Evolutionary conservation across 2,329 filamentous ascomycete genomes (phyloP), one percentile per base, ranked within the genome.

Genomic region (Bisporella sp.): DNA sequence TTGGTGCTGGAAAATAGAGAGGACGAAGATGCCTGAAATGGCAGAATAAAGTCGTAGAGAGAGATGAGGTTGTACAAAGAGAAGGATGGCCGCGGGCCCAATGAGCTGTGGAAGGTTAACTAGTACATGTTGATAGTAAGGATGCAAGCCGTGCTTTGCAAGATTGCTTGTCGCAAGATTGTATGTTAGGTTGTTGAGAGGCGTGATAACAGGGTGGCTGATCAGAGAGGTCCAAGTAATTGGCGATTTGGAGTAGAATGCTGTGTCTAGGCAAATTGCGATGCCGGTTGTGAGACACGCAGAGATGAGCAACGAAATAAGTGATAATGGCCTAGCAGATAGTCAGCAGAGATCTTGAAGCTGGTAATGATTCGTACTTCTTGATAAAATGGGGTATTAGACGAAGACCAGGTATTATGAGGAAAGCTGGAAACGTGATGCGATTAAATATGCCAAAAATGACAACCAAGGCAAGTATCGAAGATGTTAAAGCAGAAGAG

Each of bases 371-470:
- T 30, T 71, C 80, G 64, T 70, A 93, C 87, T 85, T 92, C 67
- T 83, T 82, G 66, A 80, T 71, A 64, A 96, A 93, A 72, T 95
- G 87, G 57, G 89, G 89, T 66, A 97, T 73, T 64, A 99, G 75
- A 64, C 84, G 84, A 65, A 95, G 72, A 35, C 85, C 85, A 48
- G 93, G 92, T 65, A 96, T 81, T 52, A 95, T 68, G 54, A 99
- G 71, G 67, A 95, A 99, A 11, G 91, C 92, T 43, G 92, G 92
- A 68, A 97, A 97, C 7, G 93, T 99, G 63, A 97, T 96, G 58
- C 93, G 83, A 70, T 97, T 99, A 71, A 99, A 99, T 52, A 92
- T 73, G 46, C 93, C 93, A 62, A 93, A 87, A 11, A 96, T 85
- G 47, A 81, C 76, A 49, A 96, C 81, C 54, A 91, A 82, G 31